Base-by-base conservation (phyloP, 2,329 filamentous ascomycete species). In the Colletotrichum eremochloae region DNA sequence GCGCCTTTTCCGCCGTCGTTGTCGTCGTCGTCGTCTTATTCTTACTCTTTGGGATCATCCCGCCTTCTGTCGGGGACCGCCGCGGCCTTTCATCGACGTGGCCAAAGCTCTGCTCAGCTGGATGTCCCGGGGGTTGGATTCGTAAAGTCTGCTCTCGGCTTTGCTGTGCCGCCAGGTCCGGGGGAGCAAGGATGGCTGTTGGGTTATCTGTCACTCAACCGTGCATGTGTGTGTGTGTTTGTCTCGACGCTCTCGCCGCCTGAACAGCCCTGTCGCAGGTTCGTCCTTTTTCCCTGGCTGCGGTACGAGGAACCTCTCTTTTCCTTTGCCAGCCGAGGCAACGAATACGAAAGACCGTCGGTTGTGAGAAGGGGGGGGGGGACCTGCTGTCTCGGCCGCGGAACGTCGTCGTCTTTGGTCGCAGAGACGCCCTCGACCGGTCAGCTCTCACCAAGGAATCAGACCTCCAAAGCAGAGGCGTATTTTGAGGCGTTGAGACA, bases 401-500 rank as follows among this genome's bases (percentile, higher is more conserved):
- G 50, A 40, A 57, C 14, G 29, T 67, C 24, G 24, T 48, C 63
- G 63, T n/a, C 29, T 5, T 31, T 31, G 40, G 29, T 42, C 7
- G 24, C 24, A 24, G 18, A 29, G 50, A 38, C 40, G 36, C 29
- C 20, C 33, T 20, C 20, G 52, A 57, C 29, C 50, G 29, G 44
- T 6, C 63, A 40, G 53, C 29, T 48, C 36, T 42, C 44, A 24
- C 40, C 53, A 50, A 56, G 36, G 46, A 31, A 70, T 56, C 46
- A 57, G 57, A 63, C 58, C 15, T 46, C 50, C 31, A n/a, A 53
- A 68, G 36, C 52, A 46, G 20, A 68, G 66, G 53, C 31, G 42
- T 29, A 14, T 29, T 60, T 53, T 24, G 52, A 53, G 56, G 53
- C 53, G 53, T 63, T 60, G 69, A 72, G 69, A 72, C 69, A 68